Evolutionary conservation across 345 rosid species (phyloP).

Genomic region (Pugionium dolabratum): DNA sequence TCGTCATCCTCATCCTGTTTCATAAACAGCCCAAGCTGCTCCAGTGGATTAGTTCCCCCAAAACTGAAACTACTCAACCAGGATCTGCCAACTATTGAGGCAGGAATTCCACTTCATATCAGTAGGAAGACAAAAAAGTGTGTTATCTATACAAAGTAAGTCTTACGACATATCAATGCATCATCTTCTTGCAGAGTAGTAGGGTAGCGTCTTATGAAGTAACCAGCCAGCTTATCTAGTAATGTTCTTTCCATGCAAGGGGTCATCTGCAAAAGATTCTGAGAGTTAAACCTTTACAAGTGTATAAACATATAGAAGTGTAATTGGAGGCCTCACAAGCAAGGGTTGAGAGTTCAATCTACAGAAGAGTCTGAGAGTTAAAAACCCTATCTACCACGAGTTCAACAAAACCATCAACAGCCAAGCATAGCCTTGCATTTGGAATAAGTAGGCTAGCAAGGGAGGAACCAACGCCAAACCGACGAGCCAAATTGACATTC

Average conservation of each 20-base stretch:
- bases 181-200: slow-evolving; percentile 85
- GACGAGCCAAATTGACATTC: slow-evolving; percentile 95
- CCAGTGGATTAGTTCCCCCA: slow-evolving; percentile 70
- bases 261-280: slow-evolving; percentile 57
- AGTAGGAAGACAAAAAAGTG: too few species aligned
- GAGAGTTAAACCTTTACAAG: slow-evolving; percentile 26
- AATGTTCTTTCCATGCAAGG: slow-evolving; percentile 94
- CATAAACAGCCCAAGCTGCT: slow-evolving; percentile 78
- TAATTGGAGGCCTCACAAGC: slow-evolving; percentile 8
- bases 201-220: slow-evolving; percentile 75
- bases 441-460: slow-evolving; percentile 79
- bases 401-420: slow-evolving; percentile 80
- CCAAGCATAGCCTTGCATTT: slow-evolving; percentile 94
- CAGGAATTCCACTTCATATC: too few species aligned
- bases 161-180: slow-evolving; percentile 48
- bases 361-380: too few species aligned
- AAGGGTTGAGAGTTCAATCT: background rate
- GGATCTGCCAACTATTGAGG: too few species aligned
- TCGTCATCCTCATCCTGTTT: slow-evolving; percentile 64
- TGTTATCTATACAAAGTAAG: too few species aligned
- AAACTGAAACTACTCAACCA: slow-evolving; percentile 65
- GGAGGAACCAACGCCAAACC: slow-evolving; percentile 98
- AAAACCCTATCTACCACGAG: slow-evolving; percentile 69
- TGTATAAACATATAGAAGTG: slow-evolving; percentile 1
- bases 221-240: slow-evolving; percentile 77